Percentiles rank a stretch among this genome's conserved stretches.
Evolutionary conservation across 176 grass and related monocot genomes (phyloP).

Genomic region (Oryza glumipatula): DNA sequence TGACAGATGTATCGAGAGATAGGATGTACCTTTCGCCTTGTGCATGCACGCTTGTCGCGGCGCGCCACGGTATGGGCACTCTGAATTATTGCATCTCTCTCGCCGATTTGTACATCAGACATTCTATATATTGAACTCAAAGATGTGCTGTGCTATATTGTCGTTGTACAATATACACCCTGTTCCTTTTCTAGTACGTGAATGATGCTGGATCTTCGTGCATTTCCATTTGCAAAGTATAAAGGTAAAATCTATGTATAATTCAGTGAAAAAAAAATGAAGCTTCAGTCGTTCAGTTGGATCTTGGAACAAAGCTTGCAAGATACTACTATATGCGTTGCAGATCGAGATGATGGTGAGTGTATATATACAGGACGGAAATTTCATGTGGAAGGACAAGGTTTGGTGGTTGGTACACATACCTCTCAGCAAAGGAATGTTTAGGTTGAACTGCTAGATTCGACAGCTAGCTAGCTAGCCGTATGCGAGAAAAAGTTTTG

Average conservation of each 20-base stretch:
- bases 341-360: too few relatives aligned
- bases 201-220: not conserved
- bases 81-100: slow-evolving; percentile 17
- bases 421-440: slow-evolving; percentile 47
- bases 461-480: not conserved
- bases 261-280: not conserved
- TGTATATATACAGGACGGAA: not conserved
- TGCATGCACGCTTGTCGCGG: not conserved
- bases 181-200: not conserved
- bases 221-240: not conserved
- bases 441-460: slow-evolving; percentile 49
- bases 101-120: not conserved
- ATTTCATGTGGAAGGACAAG: not conserved
- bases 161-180: not conserved
- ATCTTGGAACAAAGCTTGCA: not conserved
- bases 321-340: not conserved
- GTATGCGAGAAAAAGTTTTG: slow-evolving; percentile 19
- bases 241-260: not conserved
- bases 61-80: slow-evolving; percentile 23
- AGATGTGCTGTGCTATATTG: not conserved
- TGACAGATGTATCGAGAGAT: not conserved
- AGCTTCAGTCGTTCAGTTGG: not conserved
- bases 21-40: slow-evolving; percentile 24
- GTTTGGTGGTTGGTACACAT: slow-evolving; percentile 24
- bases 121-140: not conserved